These are phyloP conservation scores for Meyerozyma sp. DNA, from an alignment of 1,139 yeast genomes.

Conservation along the genomic window DNA sequence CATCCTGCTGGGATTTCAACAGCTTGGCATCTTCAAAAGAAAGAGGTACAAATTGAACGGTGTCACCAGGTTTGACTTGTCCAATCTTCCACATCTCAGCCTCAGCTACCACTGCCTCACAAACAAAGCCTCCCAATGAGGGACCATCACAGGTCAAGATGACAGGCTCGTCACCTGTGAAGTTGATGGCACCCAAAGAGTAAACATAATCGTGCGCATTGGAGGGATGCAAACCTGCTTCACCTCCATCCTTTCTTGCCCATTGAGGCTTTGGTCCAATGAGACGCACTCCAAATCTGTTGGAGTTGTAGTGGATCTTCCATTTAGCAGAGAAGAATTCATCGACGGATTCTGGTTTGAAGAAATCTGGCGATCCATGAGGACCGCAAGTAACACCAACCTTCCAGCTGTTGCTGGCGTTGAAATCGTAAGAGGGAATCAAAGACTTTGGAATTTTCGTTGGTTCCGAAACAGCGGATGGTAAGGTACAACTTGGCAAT, in stretches of 20 bases:
- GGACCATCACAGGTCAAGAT: conserved; percentile 97
- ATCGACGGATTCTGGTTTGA: conserved; percentile 66
- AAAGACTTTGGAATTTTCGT: conserved; percentile 48
- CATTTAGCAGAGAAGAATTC: conserved; percentile 74
- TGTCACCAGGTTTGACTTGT: conserved; percentile 92
- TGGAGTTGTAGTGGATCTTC: conserved; percentile 96
- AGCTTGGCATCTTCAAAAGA: conserved; percentile 61
- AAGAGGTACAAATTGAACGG: conserved; percentile 74
- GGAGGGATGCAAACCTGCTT: conserved; percentile 96
- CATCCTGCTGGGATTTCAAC: conserved; percentile 58
- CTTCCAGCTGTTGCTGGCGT: conserved; percentile 57
- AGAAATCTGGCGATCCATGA: conserved; percentile 95
- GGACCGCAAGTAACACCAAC: conserved; percentile 97
- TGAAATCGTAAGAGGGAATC: conserved; percentile 46
- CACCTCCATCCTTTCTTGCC: conserved; percentile 98
- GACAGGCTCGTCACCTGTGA: conserved; percentile 98
- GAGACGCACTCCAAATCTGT: conserved; percentile 90
- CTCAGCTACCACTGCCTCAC: conserved; percentile 92
- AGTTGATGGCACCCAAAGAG: conserved; percentile 92
- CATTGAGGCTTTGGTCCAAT: conserved; percentile 95
- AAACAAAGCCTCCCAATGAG: conserved; percentile 93
- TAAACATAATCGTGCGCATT: conserved; percentile 97
- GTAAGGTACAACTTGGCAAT: conserved; percentile 60
- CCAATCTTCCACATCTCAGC: conserved; percentile 99
- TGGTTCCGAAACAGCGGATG: conserved; percentile 67